Conservation (phyloP, 2,329 filamentous ascomycete genomes). For the Phyllosticta citribraziliensis region DNA sequence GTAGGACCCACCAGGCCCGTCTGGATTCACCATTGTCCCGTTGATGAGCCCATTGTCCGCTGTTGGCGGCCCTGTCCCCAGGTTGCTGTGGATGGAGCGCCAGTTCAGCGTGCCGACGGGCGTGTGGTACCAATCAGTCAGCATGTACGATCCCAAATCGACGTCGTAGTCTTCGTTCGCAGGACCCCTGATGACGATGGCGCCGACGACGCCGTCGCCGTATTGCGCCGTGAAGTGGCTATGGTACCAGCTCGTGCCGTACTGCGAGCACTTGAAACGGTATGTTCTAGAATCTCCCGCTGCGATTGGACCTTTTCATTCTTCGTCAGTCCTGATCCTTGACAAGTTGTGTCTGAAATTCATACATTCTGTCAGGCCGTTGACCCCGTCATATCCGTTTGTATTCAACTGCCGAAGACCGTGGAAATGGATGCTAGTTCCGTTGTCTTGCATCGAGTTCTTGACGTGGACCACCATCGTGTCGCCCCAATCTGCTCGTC, state of each 20-base stretch:
- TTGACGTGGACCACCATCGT: constrained; percentile 29
- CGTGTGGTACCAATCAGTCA: constrained; percentile 55
- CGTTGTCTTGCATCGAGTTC: constrained; percentile 31
- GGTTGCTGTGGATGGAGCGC: neutral
- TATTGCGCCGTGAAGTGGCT: constrained; percentile 35
- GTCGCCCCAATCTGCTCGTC: constrained; percentile 29
- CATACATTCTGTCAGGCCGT: constrained; percentile 48
- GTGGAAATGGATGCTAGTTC: constrained; percentile 44
- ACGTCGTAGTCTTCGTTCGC: constrained; percentile 41
- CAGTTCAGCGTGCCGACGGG: neutral
- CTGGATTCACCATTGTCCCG: constrained; percentile 45
- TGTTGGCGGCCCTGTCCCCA: constrained; percentile 15
- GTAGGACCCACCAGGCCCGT: constrained; percentile 25
- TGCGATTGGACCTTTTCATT: constrained; percentile 41
- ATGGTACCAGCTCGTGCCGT: constrained; percentile 36
- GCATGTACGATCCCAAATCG: constrained; percentile 50
- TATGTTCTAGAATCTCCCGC: constrained; percentile 50
- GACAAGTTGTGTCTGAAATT: too few species aligned
- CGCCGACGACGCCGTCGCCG: constrained; percentile 32
- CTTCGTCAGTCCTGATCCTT: too few species aligned
- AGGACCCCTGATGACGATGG: constrained; percentile 33
- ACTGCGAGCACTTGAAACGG: constrained; percentile 44
- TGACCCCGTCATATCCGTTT: constrained; percentile 36
- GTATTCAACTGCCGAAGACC: constrained; percentile 36
- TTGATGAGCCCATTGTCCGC: constrained; percentile 41